A percentile compares a stretch with the other conserved stretches of the same genome.
phyloP scores from a whole-genome alignment of 129 eudicot species.

The Oenanthe sinensis region DNA sequence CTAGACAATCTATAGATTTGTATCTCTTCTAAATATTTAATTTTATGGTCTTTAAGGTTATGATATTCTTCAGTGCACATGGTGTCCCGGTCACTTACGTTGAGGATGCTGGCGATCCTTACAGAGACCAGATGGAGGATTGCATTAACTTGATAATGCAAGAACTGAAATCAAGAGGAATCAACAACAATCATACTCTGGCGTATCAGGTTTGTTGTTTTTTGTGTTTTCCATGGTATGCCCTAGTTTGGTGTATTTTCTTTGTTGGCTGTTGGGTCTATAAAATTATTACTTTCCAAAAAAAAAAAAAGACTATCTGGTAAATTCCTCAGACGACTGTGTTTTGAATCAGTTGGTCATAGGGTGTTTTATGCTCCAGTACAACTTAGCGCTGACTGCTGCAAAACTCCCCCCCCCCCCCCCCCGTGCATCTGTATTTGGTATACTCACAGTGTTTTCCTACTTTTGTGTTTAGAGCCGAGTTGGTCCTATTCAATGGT shows the following conservation, averaged over 20 bases:
- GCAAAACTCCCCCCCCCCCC: too few relatives aligned
- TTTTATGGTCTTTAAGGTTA: conserved; percentile 37
- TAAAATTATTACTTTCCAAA: too few relatives aligned
- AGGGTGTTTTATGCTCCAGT: too few relatives aligned
- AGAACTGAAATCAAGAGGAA: conserved; percentile 75
- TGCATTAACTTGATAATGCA: conserved; percentile 76
- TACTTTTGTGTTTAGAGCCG: conserved; percentile 56
- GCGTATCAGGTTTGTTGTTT: conserved; percentile 67
- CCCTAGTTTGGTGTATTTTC: too few relatives aligned
- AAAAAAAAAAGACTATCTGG: too few relatives aligned
- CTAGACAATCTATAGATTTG: not conserved
- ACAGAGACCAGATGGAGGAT: conserved; percentile 92
- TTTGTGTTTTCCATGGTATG: too few relatives aligned
- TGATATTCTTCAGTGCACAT: conserved; percentile 97
- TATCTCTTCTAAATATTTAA: not conserved
- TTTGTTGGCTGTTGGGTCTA: too few relatives aligned
- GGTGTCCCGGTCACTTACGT: conserved; percentile 88
- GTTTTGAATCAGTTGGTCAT: too few relatives aligned
- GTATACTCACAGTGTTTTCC: not conserved
- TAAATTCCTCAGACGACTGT: not conserved
- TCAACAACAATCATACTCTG: conserved; percentile 55
- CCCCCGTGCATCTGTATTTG: not conserved
- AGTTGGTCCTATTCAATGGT: conserved; percentile 93
- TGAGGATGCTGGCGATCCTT: conserved; percentile 89
- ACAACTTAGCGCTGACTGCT: too few relatives aligned